Base-by-base conservation (phyloP, 129 eudicot species). In the Escallonia rubra region DNA sequence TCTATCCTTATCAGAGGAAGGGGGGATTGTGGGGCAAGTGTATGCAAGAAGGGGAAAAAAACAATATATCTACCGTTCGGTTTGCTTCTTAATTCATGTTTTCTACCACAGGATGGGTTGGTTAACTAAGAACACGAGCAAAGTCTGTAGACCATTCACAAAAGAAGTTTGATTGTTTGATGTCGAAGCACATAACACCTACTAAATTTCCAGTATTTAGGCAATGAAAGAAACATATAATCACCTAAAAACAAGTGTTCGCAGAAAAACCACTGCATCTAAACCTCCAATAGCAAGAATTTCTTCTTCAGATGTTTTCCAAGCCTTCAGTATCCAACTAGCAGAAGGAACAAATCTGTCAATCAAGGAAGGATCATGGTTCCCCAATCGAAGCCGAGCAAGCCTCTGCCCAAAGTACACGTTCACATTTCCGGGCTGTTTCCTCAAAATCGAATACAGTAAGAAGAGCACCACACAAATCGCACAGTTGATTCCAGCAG, bases 321-420 rank as follows among this genome's bases (percentile, higher is more conserved):
- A 92, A 45, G 98, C 91, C 80, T 92, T 86, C 42, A 89, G 70
- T 16, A 92, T 81, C 98, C 98, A 92, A 66, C 95, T 81, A 53
- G 98, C 86, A 12, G 96, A 92, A 39, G 98, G 96, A 39, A 92
- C 63, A 49, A 86, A 75, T 59, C 95, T 80, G 23, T 87, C 90
- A 54, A 86, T 72, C 50, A 89, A 73, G 56, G 71, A 87, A 63
- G 76, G 84, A 66, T 63, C 84, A 40, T 83, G 77, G 52, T 70
- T 80, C 73, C 70, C 69, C 16, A 81, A 67, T 43, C 72, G 69
- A 41, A 76, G 64, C 57, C 76, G 95, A 60, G 96, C 86, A 62
- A 92, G 80, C 82, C 74, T 83, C 63, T 83, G 95, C 38, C 87
- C 91, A n/a, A 88, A 92, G 76, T 92, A 89, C 11, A 89, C 96